Base-by-base conservation (phyloP, 1,139 yeast species). In the Wickerhamomyces sp. region DNA sequence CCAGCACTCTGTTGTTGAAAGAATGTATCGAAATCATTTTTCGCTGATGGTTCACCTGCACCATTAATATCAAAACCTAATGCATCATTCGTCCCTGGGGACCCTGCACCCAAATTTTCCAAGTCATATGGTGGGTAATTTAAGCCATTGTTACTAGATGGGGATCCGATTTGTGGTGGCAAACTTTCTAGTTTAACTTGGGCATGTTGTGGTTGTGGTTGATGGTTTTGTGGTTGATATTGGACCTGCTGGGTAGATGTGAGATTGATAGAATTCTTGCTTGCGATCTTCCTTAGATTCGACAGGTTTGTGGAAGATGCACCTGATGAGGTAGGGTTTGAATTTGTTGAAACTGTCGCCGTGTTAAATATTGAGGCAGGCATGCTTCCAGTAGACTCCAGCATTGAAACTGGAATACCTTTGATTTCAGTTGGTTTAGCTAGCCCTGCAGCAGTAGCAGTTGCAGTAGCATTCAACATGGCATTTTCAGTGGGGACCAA, bases 401-500 rank as follows among this genome's bases (percentile, higher is more conserved):
- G 72, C 87, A 85, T 83, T 3, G 87, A 77, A 37, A 85, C 64
- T 2, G 95, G 94, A 42, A 86, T 85, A 53, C 95, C 95, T 58
- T 85, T 85, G 52, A 86, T 86, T 56, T 80, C 84, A 31, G 79
- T 68, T 2, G 85, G 84, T 52, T 73, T 75, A 34, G 79, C 43
- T 43, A 73, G 55, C 10, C 79, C 81, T 11, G 78, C 78, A 34
- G 72, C 74, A 15, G 68, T 62, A 1, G 83, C 84, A 40, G 64
- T 65, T 1, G 75, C 75, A 33, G 78, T 75, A 46, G 79, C 79
- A 43, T 71, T 67, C 1, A 81, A 77, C 62, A 86, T 73, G 0
- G 94, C 94, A 54, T 77, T 79, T 58, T 83, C 86, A 0, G 96
- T 88, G 2, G 96, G 96, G 1, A 89, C 93, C 54, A 90, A 73